These are phyloP conservation scores for Cutaneotrichosporon arboriforme DNA, from an alignment of 1,284 basidiomycete species.

Conservation along the genomic window DNA sequence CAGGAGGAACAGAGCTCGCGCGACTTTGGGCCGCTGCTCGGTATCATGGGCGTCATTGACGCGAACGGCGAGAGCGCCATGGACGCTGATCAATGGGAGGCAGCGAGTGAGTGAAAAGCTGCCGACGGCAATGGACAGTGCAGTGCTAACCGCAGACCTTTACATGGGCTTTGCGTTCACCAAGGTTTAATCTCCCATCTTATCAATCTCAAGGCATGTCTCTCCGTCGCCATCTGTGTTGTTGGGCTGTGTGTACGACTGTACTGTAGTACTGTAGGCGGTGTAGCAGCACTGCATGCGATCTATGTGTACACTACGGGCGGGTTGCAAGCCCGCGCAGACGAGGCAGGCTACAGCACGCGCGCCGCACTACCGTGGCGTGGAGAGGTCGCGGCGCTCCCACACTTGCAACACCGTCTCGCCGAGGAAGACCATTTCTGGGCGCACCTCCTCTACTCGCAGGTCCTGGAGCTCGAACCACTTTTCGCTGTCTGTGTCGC, in stretches of 20 bases:
- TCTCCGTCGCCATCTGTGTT: not conserved
- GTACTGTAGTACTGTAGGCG: not conserved
- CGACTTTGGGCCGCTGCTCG: constrained; percentile 71
- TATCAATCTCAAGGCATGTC: not conserved
- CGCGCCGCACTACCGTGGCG: constrained; percentile 3
- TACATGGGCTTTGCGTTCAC: constrained; percentile 78
- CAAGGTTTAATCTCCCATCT: constrained; percentile 46
- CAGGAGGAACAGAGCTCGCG: constrained; percentile 66
- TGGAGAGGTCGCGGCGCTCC: constrained; percentile 44
- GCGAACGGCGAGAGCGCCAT: constrained; percentile 76
- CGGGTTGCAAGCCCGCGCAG: not conserved
- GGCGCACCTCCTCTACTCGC: constrained; percentile 88
- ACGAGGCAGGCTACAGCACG: not conserved
- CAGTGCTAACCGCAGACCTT: constrained; percentile 55
- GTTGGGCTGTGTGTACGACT: not conserved
- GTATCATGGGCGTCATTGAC: constrained; percentile 84
- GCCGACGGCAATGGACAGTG: not conserved
- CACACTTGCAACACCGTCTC: constrained; percentile 86
- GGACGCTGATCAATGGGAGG: constrained; percentile 92
- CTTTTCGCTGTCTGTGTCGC: constrained; percentile 70
- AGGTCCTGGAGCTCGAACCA: constrained; percentile 98
- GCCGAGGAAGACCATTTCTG: constrained; percentile 96
- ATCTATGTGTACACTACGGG: not conserved
- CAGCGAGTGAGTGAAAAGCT: constrained; percentile 67
- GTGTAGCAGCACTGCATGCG: constrained; percentile 4